These are phyloP conservation scores for Hypoxylon sp. DNA, from an alignment of 2,329 filamentous ascomycete species.

Conservation along the genomic window DNA sequence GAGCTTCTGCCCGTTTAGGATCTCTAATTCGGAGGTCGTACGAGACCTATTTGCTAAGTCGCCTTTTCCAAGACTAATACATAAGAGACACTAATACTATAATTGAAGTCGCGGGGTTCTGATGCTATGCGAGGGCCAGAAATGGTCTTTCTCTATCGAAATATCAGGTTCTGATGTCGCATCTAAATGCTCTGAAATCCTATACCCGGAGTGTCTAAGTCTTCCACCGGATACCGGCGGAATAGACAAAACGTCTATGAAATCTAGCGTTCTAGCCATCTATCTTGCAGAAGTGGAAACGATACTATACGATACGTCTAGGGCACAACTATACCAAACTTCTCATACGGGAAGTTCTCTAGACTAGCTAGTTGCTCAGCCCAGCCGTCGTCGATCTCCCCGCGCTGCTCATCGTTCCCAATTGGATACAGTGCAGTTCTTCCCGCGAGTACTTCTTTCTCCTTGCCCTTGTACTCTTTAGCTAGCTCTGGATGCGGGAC, in stretches of 20 bases:
- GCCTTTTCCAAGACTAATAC: neutral
- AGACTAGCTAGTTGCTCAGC: slow-evolving; percentile 55
- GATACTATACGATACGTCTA: neutral
- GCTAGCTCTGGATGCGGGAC: slow-evolving; percentile 74
- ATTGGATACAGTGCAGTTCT: slow-evolving; percentile 49
- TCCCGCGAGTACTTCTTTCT: slow-evolving; percentile 54
- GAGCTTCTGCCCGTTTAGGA: neutral
- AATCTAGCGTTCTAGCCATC: neutral
- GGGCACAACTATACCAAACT: slow-evolving; percentile 53
- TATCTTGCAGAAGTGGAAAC: slow-evolving; percentile 1
- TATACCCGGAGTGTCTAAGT: neutral
- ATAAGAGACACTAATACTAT: neutral
- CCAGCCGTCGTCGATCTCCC: slow-evolving; percentile 58
- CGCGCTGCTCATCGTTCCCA: slow-evolving; percentile 54
- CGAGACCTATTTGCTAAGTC: neutral
- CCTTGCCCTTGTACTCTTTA: slow-evolving; percentile 53
- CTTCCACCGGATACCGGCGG: slow-evolving; percentile 29
- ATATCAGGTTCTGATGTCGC: neutral
- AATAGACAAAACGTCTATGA: neutral
- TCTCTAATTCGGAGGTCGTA: neutral
- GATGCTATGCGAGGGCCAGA: neutral
- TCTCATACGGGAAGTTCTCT: slow-evolving; percentile 57
- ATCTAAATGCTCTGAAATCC: neutral
- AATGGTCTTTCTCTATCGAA: slow-evolving; percentile 3
- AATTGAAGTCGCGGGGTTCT: neutral